These are phyloP conservation scores for Magnaporthiopsis incrustans DNA, from an alignment of 2,329 filamentous ascomycete genomes.

Conservation along the genomic window DNA sequence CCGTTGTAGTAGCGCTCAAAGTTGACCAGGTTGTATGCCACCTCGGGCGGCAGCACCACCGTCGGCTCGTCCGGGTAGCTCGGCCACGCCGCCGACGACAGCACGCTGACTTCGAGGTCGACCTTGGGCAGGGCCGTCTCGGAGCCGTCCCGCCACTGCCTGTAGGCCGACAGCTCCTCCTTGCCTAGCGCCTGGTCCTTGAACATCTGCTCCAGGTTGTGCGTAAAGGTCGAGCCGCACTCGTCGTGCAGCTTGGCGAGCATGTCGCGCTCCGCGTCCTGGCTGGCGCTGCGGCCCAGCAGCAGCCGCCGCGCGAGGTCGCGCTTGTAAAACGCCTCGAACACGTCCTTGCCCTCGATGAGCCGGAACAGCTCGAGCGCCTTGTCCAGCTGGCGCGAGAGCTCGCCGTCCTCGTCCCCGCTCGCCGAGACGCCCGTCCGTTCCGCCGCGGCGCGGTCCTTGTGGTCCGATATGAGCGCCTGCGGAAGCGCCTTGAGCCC, in stretches of 20 bases:
- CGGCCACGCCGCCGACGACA: slow-evolving; percentile 91
- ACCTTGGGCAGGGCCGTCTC: slow-evolving; percentile 37
- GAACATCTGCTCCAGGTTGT: slow-evolving; percentile 99
- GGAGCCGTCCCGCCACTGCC: slow-evolving; percentile 49
- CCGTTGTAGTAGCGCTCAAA: slow-evolving; percentile 82
- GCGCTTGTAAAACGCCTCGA: slow-evolving; percentile 99
- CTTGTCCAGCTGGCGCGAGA: slow-evolving; percentile 87
- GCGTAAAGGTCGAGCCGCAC: slow-evolving; percentile 89
- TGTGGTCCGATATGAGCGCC: slow-evolving; percentile 54
- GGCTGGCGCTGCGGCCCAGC: slow-evolving; percentile 86
- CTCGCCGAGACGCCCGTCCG: slow-evolving; percentile 57
- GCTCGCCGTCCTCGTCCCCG: slow-evolving; percentile 82
- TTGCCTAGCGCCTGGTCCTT: slow-evolving; percentile 91
- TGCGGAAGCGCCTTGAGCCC: slow-evolving; percentile 77
- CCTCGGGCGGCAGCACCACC: slow-evolving; percentile 60
- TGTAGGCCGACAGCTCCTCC: slow-evolving; percentile 90
- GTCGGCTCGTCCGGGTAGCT: slow-evolving; percentile 71
- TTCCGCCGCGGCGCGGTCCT: slow-evolving; percentile 49
- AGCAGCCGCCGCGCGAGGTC: slow-evolving; percentile 83
- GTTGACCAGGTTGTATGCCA: slow-evolving; percentile 66
- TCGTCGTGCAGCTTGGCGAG: slow-evolving; percentile 83
- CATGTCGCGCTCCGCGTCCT: slow-evolving; percentile 95
- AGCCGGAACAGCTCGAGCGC: slow-evolving; percentile 93
- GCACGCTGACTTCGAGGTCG: slow-evolving; percentile 77
- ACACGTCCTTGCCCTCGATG: slow-evolving; percentile 93